Percentiles rank a stretch among this genome's conserved stretches.
These are phyloP conservation scores for Schizopora paradoxa DNA, from an alignment of 1,284 basidiomycete species.

Conservation along the genomic window DNA sequence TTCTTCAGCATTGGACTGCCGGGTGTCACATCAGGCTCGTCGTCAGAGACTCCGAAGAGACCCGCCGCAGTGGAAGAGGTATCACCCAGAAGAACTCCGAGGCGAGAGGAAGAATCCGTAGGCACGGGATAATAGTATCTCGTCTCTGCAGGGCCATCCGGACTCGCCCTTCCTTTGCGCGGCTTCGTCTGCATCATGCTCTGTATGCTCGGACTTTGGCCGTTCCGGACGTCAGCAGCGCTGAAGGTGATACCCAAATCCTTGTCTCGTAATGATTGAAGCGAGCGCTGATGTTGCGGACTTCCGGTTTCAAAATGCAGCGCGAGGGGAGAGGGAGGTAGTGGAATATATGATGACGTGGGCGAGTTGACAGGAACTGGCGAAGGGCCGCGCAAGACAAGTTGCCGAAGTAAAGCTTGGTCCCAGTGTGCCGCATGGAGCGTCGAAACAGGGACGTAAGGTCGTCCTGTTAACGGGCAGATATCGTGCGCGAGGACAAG, in stretches of 20 bases:
- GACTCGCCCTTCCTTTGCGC: too few relatives aligned
- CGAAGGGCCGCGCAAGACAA: constrained; percentile 46
- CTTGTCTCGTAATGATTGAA: constrained; percentile 42
- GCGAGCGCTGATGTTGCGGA: constrained; percentile 36
- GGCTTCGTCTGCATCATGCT: too few relatives aligned
- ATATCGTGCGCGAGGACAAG: constrained; percentile 67
- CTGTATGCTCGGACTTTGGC: too few relatives aligned
- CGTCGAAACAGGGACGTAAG: constrained; percentile 61
- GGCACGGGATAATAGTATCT: constrained; percentile 67
- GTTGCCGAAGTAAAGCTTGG: constrained; percentile 56
- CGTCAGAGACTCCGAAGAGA: constrained; percentile 37
- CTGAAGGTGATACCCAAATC: constrained; percentile 55
- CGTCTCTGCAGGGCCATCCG: constrained; percentile 24
- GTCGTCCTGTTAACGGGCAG: constrained; percentile 63
- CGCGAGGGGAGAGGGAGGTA: neutral
- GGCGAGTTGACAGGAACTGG: too few relatives aligned
- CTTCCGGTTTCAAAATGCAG: constrained; percentile 19
- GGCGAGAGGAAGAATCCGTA: constrained; percentile 68
- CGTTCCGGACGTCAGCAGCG: constrained; percentile 41
- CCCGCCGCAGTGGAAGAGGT: constrained; percentile 41
- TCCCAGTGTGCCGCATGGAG: constrained; percentile 79
- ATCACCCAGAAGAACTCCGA: constrained; percentile 46
- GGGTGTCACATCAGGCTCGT: too few relatives aligned
- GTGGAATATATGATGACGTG: constrained; percentile 18
- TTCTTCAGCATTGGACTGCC: too few relatives aligned